Percentiles rank a stretch among this genome's conserved stretches.
Evolutionary conservation across 2,329 filamentous ascomycete species (phyloP).

Genomic region (Neocucurbitaria cava): DNA sequence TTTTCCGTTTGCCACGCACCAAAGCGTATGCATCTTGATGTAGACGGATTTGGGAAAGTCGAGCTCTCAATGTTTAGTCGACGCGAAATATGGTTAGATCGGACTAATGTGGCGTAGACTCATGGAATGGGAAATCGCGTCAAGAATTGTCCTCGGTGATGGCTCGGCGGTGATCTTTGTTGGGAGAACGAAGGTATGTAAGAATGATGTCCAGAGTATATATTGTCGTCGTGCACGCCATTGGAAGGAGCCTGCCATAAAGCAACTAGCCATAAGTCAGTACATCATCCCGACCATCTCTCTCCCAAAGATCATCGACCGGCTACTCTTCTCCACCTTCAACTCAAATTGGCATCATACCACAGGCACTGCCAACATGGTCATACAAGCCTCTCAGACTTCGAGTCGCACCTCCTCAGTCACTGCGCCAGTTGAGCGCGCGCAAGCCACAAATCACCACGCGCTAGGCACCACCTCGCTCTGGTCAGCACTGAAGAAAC

Average conservation of each 20-base stretch:
- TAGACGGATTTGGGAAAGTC: background rate
- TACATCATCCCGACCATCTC: background rate
- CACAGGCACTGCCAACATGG: conserved; percentile 9
- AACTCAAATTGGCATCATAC: background rate
- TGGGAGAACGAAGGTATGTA: background rate
- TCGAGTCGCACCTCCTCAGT: conserved; percentile 12
- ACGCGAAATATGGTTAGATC: background rate
- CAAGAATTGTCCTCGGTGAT: conserved; percentile 13
- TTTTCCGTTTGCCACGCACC: conserved; percentile 8
- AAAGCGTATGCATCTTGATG: background rate
- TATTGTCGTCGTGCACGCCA: conserved; percentile 2
- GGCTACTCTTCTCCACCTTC: background rate
- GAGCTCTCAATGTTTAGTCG: background rate
- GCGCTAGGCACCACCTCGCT: conserved; percentile 16
- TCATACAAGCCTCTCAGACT: conserved; percentile 6
- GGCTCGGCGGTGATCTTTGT: conserved; percentile 10
- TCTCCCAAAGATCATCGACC: background rate
- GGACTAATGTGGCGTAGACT: background rate
- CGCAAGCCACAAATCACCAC: conserved; percentile 3
- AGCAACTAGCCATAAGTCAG: background rate
- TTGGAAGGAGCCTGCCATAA: background rate
- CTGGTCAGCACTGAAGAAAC: conserved; percentile 38
- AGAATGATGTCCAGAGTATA: background rate
- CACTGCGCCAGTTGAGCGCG: background rate
- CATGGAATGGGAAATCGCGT: background rate